Conservation (phyloP, 2,329 filamentous ascomycete species). For the Trichoderma arundinaceum region DNA sequence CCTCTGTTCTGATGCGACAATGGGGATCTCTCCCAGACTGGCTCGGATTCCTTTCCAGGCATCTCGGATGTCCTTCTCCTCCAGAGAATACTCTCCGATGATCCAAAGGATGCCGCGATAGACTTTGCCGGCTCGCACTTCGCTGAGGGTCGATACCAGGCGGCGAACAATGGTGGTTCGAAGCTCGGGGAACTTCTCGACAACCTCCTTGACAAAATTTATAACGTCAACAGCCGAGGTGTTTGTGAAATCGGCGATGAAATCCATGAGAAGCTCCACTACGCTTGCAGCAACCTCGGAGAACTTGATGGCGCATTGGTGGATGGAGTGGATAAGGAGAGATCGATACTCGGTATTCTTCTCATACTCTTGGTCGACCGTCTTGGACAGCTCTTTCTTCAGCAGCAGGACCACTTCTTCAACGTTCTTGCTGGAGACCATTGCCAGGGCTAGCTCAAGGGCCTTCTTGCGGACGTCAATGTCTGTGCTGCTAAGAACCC, state of each 20-base stretch:
- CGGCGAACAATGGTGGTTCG: conserved; percentile 86
- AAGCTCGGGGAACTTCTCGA: conserved; percentile 94
- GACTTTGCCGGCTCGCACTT: conserved; percentile 95
- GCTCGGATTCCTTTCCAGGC: conserved; percentile 96
- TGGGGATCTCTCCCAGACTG: conserved; percentile 95
- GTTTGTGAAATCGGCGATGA: conserved; percentile 98
- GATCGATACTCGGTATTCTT: conserved; percentile 97
- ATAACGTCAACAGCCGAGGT: conserved; percentile 97
- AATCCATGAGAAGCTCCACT: conserved; percentile 97
- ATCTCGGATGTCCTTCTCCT: conserved; percentile 91
- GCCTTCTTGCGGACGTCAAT: conserved; percentile 95
- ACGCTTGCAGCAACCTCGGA: conserved; percentile 97
- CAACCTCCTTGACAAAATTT: conserved; percentile 97
- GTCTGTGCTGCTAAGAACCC: conserved; percentile 92
- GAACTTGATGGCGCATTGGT: conserved; percentile 98
- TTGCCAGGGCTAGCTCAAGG: conserved; percentile 86
- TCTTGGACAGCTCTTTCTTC: conserved; percentile 98
- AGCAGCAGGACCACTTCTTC: conserved; percentile 95
- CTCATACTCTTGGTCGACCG: conserved; percentile 97
- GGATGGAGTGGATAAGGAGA: conserved; percentile 93
- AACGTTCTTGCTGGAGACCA: conserved; percentile 99
- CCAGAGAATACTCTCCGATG: conserved; percentile 93
- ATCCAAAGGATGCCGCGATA: conserved; percentile 98
- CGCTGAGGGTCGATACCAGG: conserved; percentile 85
- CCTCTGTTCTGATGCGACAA: conserved; percentile 91